Evolutionary conservation across 2,329 filamentous ascomycete species (phyloP).

Genomic region (Fusarium sp.): DNA sequence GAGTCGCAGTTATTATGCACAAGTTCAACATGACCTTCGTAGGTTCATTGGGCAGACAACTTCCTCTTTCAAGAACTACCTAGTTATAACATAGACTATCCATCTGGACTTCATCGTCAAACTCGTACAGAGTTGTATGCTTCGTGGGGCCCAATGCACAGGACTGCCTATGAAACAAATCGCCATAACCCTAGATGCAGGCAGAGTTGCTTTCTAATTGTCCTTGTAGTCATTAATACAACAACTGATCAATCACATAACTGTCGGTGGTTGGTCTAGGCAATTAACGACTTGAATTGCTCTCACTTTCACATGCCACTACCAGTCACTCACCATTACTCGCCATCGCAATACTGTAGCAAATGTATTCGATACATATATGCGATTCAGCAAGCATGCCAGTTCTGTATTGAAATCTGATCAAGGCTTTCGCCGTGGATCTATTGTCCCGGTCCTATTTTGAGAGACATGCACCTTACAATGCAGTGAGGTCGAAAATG

Average conservation of each 20-base stretch:
- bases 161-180: background rate
- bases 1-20: background rate
- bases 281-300: background rate
- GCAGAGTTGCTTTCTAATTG: too few species aligned
- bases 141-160: too few species aligned
- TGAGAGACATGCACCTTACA: conserved; percentile 1
- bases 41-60: too few species aligned
- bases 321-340: background rate
- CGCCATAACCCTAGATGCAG: background rate
- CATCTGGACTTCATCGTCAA: too few species aligned
- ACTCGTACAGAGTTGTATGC: too few species aligned
- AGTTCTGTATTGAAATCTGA: background rate
- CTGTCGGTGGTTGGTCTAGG: background rate
- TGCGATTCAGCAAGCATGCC: background rate
- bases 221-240: background rate
- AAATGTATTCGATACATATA: background rate
- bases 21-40: background rate
- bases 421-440: background rate
- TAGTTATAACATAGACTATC: too few species aligned
- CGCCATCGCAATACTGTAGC: background rate
- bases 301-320: background rate
- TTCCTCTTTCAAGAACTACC: too few species aligned
- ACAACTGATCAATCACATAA: background rate
- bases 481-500: background rate
- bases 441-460: background rate